phyloP scores from a whole-genome alignment of 2,329 filamentous ascomycete species.

The Chaetothyriales sp. region DNA sequence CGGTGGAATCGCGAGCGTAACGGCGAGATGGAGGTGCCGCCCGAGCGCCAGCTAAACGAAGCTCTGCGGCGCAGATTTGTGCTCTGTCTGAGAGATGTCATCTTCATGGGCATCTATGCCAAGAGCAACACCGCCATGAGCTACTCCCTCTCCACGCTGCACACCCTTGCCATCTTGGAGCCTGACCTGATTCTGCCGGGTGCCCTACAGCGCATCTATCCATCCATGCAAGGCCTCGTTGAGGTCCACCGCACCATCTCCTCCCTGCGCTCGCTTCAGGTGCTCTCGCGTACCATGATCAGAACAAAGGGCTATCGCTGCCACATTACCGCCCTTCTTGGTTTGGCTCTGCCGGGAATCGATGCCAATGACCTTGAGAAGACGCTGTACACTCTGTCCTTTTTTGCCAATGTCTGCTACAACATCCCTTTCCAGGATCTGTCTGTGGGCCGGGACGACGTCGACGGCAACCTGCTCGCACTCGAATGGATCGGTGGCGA shows the following conservation, averaged over 20 bases:
- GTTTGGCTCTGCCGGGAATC: constrained; percentile 81
- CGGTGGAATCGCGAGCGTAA: constrained; percentile 92
- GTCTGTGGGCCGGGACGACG: constrained; percentile 49
- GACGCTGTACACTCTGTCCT: constrained; percentile 83
- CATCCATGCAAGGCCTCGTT: constrained; percentile 86
- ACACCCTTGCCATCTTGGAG: constrained; percentile 78
- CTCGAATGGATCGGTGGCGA: constrained; percentile 89
- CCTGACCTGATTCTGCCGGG: constrained; percentile 84
- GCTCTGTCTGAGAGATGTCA: constrained; percentile 72
- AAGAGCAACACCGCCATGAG: constrained; percentile 87
- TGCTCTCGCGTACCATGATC: constrained; percentile 80
- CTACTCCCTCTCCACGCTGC: constrained; percentile 79
- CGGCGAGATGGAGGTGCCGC: constrained; percentile 75
- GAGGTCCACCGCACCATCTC: constrained; percentile 95
- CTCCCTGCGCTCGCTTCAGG: constrained; percentile 78
- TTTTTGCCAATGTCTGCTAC: constrained; percentile 90
- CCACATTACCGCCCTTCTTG: constrained; percentile 86
- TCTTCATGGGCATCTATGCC: constrained; percentile 95
- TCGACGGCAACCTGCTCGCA: constrained; percentile 61
- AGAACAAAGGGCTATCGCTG: constrained; percentile 92
- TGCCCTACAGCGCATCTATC: constrained; percentile 88
- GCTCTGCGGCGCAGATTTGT: constrained; percentile 83
- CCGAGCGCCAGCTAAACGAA: constrained; percentile 61
- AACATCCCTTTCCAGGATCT: constrained; percentile 85
- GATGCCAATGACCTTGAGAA: constrained; percentile 97